Conservation (phyloP, 2,329 filamentous ascomycete species). For the Dryadomyces quercivorus region DNA sequence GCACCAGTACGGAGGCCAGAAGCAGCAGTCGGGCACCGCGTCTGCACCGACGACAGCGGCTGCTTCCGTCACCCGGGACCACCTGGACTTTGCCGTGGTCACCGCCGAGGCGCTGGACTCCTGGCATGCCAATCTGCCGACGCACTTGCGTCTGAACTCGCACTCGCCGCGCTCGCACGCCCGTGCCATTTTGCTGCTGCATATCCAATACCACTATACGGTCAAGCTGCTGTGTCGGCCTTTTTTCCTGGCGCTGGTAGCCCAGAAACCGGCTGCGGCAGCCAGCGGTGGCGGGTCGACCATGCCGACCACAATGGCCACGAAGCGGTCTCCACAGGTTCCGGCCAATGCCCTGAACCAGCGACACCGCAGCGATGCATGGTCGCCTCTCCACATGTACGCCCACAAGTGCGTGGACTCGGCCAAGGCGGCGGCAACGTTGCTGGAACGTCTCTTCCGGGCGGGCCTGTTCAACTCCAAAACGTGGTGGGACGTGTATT, state of each 20-base stretch:
- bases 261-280: not conserved
- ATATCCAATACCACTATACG: conserved; percentile 17
- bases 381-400: not conserved
- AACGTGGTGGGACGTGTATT: conserved; percentile 13
- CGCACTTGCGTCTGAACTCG: conserved; percentile 9
- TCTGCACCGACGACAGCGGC: not conserved
- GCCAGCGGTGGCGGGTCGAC: not conserved
- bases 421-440: conserved; percentile 8
- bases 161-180: conserved; percentile 11
- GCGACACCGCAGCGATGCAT: not conserved
- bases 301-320: not conserved
- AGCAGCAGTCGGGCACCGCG: not conserved
- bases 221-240: conserved; percentile 17
- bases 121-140: conserved; percentile 7
- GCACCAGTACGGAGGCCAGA: conserved; percentile 14
- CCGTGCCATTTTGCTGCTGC: conserved; percentile 15
- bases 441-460: conserved; percentile 8
- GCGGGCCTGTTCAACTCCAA: conserved; percentile 11
- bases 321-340: not conserved
- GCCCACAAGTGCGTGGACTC: conserved; percentile 8
- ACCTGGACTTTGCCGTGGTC: conserved; percentile 5
- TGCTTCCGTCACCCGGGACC: conserved; percentile 1
- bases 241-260: conserved; percentile 14
- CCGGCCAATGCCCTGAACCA: not conserved
- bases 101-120: conserved; percentile 6